These are phyloP conservation scores for Dioscorea cayenensis DNA, from an alignment of 116 monocot species.

Conservation along the genomic window DNA sequence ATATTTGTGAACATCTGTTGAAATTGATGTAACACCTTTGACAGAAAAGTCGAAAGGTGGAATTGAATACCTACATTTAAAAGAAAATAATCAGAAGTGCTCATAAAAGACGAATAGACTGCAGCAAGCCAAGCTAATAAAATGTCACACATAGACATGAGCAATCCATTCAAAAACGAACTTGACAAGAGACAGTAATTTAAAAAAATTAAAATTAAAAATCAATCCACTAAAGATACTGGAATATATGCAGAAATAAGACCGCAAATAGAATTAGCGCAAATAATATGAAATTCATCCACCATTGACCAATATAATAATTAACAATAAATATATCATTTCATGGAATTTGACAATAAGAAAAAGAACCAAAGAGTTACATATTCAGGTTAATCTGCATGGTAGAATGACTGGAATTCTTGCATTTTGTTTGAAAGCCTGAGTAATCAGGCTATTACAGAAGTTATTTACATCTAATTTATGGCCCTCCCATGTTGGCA, in stretches of 20 bases:
- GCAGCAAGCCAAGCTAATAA: not conserved
- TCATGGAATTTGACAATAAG: no score
- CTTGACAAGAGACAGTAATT: not conserved
- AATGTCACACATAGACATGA: not conserved
- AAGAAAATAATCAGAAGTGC: not conserved
- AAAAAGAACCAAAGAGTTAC: no score
- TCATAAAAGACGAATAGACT: not conserved
- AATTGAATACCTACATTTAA: conserved; percentile 70
- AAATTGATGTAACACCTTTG: conserved; percentile 95
- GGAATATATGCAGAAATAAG: not conserved
- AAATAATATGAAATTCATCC: no score
- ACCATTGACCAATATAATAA: no score
- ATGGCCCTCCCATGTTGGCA: no score
- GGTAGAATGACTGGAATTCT: no score
- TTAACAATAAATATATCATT: no score
- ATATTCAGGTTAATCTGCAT: no score
- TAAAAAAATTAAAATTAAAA: not conserved
- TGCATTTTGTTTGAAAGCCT: no score
- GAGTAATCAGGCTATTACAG: no score
- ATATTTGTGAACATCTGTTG: conserved; percentile 98
- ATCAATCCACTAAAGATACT: not conserved
- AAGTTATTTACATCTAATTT: no score
- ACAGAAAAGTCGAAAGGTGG: conserved; percentile 97
- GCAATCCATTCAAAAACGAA: not conserved
- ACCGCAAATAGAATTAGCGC: not conserved